Conservation (phyloP, 139 green algal genomes). For the Chlamydomonas eustigma region DNA sequence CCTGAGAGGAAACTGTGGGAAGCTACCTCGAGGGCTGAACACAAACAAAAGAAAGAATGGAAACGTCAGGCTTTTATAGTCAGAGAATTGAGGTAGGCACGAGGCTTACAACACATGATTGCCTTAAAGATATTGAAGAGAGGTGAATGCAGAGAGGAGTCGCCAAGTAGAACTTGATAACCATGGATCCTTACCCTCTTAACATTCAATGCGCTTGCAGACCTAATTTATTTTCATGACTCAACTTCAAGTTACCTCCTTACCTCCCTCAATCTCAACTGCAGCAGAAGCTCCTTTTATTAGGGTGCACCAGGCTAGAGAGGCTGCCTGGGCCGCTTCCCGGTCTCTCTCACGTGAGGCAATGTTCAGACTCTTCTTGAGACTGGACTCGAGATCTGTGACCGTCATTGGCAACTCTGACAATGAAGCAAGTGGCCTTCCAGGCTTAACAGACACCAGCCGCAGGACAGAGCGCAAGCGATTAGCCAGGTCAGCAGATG, state of each 20-base stretch:
- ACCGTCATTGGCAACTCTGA: not conserved
- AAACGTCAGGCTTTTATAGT: too few relatives aligned
- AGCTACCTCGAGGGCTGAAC: not conserved
- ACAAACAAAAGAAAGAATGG: too few relatives aligned
- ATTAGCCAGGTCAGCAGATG: slow-evolving; percentile 40
- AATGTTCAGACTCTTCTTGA: slow-evolving; percentile 11
- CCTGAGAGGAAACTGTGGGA: not conserved
- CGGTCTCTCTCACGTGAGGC: slow-evolving; percentile 10
- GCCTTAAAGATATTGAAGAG: too few relatives aligned
- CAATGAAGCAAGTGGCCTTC: not conserved
- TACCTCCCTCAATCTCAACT: not conserved
- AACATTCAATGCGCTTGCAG: too few relatives aligned
- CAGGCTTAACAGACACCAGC: slow-evolving; percentile 22
- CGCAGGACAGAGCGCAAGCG: slow-evolving; percentile 41
- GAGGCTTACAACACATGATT: too few relatives aligned
- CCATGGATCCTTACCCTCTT: too few relatives aligned
- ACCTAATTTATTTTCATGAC: too few relatives aligned
- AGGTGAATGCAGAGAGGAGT: too few relatives aligned
- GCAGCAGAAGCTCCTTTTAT: not conserved
- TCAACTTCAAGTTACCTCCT: not conserved
- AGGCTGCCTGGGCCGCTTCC: not conserved
- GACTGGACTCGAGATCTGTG: not conserved
- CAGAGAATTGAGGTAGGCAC: too few relatives aligned
- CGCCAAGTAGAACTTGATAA: too few relatives aligned
- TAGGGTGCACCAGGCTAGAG: not conserved